Base-by-base conservation (phyloP, 805 yeast genomes). In the Barnettozyma wickerhamii region DNA sequence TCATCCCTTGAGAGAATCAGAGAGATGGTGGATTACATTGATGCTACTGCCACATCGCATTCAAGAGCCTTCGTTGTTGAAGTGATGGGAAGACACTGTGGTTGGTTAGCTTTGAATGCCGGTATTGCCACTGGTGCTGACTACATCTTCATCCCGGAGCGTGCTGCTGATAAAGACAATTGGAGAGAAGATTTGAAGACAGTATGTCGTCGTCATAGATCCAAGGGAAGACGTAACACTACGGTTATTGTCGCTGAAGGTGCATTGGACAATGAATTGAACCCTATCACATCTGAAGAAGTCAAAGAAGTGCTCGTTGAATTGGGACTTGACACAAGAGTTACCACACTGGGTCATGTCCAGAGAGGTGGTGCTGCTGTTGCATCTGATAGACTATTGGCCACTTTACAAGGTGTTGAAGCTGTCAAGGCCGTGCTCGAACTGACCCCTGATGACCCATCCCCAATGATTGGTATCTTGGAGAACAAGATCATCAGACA, bases 1-100 rank as follows among this genome's bases (percentile, higher is more conserved):
- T 88, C 97, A 7, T 87, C 97, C 5, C 73, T 93, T 53, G 96
- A 84, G 50, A 73, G 99, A 60, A 93, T 93, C 53, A 84, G 95
- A 65, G 86, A 88, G 64, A 82, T 87, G 71, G 89, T 93, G 47
- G 98, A 93, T 65, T 91, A 88, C 68, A 93, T 93, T 52, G 97
- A 90, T 64, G 96, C 97, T 38, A 93, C 99, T 28, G 99, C 99
- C 14, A 79, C 85, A 51, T 91, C 98, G 3, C 99, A 93, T 64
- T 87, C 96, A 12, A 79, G 99, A 58, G 99, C 99, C 7, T 93
- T 93, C 62, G 96, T 93, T 33, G 85, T 93, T 45, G 99, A 93
- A 63, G 99, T 93, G 30, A 93, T 93, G 99, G 99, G 99, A 47
- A 80, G 99, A 60, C 97, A 93, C 64, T 93, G 99, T 72, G 99